phyloP scores from a whole-genome alignment of 2,329 filamentous ascomycete species.

The Aureobasidium sp. region DNA sequence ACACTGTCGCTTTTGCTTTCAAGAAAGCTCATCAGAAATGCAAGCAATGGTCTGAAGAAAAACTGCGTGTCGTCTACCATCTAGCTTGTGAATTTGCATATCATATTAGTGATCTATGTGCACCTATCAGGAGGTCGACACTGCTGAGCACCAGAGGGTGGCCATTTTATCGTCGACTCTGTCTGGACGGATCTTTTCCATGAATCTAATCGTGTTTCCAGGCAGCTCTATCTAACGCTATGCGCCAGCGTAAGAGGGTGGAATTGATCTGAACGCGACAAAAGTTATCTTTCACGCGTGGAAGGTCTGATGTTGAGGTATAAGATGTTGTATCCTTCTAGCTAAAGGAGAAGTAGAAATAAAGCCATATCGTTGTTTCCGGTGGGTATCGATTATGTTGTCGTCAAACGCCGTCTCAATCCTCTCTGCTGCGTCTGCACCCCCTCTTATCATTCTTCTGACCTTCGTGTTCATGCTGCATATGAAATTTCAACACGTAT shows the following conservation, averaged over 20 bases:
- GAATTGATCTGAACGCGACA: too few relatives aligned
- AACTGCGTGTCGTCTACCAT: background rate
- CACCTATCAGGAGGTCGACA: too few relatives aligned
- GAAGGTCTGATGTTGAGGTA: background rate
- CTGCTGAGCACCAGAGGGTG: too few relatives aligned
- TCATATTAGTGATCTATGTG: too few relatives aligned
- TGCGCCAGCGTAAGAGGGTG: background rate
- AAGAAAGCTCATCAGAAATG: background rate
- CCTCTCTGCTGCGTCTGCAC: background rate
- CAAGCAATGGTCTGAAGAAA: background rate
- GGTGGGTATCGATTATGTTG: conserved; percentile 12
- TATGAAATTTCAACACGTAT: background rate
- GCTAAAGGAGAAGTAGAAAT: background rate
- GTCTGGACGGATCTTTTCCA: too few relatives aligned
- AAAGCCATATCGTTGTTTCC: conserved; percentile 7
- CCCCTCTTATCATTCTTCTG: background rate
- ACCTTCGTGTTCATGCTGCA: background rate
- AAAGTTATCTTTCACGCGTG: background rate
- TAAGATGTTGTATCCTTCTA: background rate
- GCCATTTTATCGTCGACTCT: too few relatives aligned
- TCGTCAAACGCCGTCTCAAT: conserved; percentile 6
- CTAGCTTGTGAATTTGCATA: too few relatives aligned
- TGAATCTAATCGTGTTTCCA: background rate
- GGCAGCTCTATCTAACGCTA: background rate
- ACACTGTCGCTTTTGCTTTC: too few relatives aligned